Evolutionary conservation across 2,329 filamentous ascomycete genomes (phyloP).

Genomic region (Nannizziopsis barbatae): DNA sequence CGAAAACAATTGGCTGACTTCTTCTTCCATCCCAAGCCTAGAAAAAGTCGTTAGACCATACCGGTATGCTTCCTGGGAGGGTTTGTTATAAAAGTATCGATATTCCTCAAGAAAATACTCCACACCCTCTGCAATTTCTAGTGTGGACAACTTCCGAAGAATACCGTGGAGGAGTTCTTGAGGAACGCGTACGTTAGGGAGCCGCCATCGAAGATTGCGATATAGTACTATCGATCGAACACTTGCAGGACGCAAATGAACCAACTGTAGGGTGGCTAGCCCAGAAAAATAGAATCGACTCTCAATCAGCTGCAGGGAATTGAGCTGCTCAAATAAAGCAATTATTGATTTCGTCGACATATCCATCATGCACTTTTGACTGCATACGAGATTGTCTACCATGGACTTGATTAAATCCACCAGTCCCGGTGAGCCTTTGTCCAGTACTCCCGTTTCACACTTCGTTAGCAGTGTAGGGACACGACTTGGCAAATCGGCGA

Average conservation of each 20-base stretch:
- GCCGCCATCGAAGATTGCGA: slow-evolving; percentile 30
- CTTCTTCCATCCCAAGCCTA: slow-evolving; percentile 35
- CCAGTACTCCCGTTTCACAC: neutral
- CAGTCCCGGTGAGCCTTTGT: neutral
- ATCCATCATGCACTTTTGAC: slow-evolving; percentile 19
- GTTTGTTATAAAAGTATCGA: slow-evolving; percentile 24
- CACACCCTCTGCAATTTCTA: slow-evolving; percentile 29
- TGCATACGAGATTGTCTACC: slow-evolving; percentile 21
- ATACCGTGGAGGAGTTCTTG: slow-evolving; percentile 20
- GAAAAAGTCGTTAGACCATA: slow-evolving; percentile 35
- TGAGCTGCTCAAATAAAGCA: slow-evolving; percentile 21
- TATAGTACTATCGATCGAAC: slow-evolving; percentile 31
- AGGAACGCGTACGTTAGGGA: slow-evolving; percentile 19
- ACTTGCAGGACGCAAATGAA: slow-evolving; percentile 21
- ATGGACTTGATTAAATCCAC: slow-evolving; percentile 19
- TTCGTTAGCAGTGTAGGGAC: slow-evolving; percentile 18
- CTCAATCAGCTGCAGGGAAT: slow-evolving; percentile 19
- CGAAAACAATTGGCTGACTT: slow-evolving; percentile 37
- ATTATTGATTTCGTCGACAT: slow-evolving; percentile 26
- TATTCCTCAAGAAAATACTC: slow-evolving; percentile 35
- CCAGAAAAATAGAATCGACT: slow-evolving; percentile 22
- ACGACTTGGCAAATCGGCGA: slow-evolving; percentile 15
- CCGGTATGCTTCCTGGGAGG: slow-evolving; percentile 27
- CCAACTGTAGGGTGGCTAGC: slow-evolving; percentile 23
- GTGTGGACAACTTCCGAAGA: slow-evolving; percentile 19